These are phyloP conservation scores for Aspergillus calidoustus DNA, from an alignment of 2,329 filamentous ascomycete genomes.

Conservation along the genomic window DNA sequence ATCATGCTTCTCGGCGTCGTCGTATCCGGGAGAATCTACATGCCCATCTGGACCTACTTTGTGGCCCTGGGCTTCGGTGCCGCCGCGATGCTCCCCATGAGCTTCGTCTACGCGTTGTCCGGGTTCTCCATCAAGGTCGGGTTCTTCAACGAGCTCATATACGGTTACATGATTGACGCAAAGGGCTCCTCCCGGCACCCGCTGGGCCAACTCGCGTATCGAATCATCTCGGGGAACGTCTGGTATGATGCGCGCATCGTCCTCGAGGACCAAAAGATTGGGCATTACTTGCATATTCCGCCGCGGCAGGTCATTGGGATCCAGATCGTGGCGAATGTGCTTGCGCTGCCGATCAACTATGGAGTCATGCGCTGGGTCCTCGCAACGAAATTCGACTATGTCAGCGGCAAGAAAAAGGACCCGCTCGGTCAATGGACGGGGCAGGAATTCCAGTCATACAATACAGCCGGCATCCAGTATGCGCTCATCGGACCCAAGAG, in stretches of 20 bases:
- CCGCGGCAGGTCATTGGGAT: conserved; percentile 65
- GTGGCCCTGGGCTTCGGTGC: conserved; percentile 61
- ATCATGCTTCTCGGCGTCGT: conserved; percentile 45
- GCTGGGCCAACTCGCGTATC: conserved; percentile 62
- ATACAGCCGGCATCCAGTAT: conserved; percentile 64
- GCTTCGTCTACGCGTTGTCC: conserved; percentile 64
- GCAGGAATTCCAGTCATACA: conserved; percentile 55
- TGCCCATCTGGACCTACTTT: conserved; percentile 65
- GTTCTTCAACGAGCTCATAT: conserved; percentile 64
- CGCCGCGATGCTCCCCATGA: conserved; percentile 60
- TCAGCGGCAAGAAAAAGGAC: conserved; percentile 57
- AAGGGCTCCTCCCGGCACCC: conserved; percentile 59
- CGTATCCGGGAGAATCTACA: conserved; percentile 58
- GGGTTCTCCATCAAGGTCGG: conserved; percentile 61
- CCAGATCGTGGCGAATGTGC: conserved; percentile 62
- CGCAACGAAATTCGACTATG: conserved; percentile 59
- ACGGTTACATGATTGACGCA: conserved; percentile 62
- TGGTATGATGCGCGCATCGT: conserved; percentile 65
- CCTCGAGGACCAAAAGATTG: conserved; percentile 68
- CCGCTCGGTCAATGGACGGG: conserved; percentile 67
- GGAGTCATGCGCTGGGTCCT: conserved; percentile 65
- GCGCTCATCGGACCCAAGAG: conserved; percentile 55
- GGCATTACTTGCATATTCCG: conserved; percentile 66
- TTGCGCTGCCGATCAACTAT: conserved; percentile 66
- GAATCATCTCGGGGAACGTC: conserved; percentile 63